Conservation (phyloP, 805 yeast species). For the Yarrowia yakushimensis region DNA sequence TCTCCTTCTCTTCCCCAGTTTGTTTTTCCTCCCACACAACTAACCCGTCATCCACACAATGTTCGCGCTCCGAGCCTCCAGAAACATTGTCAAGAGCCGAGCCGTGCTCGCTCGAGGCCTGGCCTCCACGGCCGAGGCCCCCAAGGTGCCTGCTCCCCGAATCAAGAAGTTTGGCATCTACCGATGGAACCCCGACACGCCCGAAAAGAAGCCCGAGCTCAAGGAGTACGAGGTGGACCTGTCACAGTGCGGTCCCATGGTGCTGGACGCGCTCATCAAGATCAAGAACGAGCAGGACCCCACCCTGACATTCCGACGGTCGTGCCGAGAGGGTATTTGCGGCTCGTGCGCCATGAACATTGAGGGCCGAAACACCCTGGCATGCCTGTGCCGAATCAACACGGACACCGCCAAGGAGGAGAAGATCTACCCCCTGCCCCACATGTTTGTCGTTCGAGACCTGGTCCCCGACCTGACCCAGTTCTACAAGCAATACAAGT, state of each 20-base stretch:
- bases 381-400: conserved; percentile 93
- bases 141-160: conserved; percentile 16
- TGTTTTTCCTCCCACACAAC: conserved; percentile 9
- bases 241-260: conserved; percentile 96
- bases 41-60: background rate
- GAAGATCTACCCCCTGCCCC: conserved; percentile 95
- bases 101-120: conserved; percentile 16
- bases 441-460: conserved; percentile 96
- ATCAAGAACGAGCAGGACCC: conserved; percentile 96
- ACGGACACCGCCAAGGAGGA: conserved; percentile 66
- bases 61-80: conserved; percentile 25
- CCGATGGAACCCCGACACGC: conserved; percentile 98
- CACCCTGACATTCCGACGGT: conserved; percentile 92
- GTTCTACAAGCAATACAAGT: conserved; percentile 97
- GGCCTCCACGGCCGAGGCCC: conserved; percentile 22
- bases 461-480: conserved; percentile 96
- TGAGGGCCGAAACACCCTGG: conserved; percentile 94
- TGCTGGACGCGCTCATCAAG: conserved; percentile 88
- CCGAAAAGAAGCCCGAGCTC: conserved; percentile 85
- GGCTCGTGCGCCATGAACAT: conserved; percentile 99
- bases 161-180: conserved; percentile 85
- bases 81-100: conserved; percentile 11
- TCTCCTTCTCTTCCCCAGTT: conserved; percentile 6
- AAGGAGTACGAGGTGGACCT: conserved; percentile 80
- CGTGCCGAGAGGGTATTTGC: conserved; percentile 99